Percentiles rank a stretch among this genome's conserved stretches.
Evolutionary conservation across 2,329 filamentous ascomycete species (phyloP).

Genomic region (Phialocephala sp.): DNA sequence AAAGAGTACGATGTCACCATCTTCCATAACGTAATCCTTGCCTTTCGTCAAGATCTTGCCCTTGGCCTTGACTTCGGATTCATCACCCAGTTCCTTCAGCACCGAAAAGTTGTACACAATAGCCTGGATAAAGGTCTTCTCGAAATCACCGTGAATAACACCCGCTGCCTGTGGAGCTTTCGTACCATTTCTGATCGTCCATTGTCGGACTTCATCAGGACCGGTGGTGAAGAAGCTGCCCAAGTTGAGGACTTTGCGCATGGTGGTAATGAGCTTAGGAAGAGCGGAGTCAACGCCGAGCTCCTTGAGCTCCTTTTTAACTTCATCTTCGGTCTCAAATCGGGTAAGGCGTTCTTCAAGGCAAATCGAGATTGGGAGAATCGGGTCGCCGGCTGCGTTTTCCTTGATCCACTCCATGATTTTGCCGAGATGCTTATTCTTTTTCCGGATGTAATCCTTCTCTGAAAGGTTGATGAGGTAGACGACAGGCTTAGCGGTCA

Average conservation of each 20-base stretch:
- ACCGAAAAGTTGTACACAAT: slow-evolving; percentile 88
- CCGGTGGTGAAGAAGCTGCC: slow-evolving; percentile 98
- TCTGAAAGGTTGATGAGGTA: slow-evolving; percentile 97
- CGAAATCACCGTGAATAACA: slow-evolving; percentile 98
- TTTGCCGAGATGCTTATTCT: slow-evolving; percentile 98
- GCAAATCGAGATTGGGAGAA: slow-evolving; percentile 90
- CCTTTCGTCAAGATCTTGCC: slow-evolving; percentile 99
- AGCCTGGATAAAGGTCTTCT: slow-evolving; percentile 99
- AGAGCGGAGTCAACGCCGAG: slow-evolving; percentile 86
- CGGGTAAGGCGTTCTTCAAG: slow-evolving; percentile 91
- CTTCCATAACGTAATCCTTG: slow-evolving; percentile 92
- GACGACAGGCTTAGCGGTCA: slow-evolving; percentile 96
- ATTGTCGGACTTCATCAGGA: slow-evolving; percentile 94
- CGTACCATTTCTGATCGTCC: slow-evolving; percentile 94
- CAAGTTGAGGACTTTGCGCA: slow-evolving; percentile 90
- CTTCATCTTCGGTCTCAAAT: slow-evolving; percentile 79
- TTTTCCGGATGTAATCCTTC: slow-evolving; percentile 96
- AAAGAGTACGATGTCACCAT: slow-evolving; percentile 56
- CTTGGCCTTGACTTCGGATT: slow-evolving; percentile 86
- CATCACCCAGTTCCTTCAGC: slow-evolving; percentile 87
- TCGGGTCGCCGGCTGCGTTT: slow-evolving; percentile 83
- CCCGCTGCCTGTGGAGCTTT: slow-evolving; percentile 98
- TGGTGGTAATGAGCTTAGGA: slow-evolving; percentile 88
- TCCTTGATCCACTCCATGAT: slow-evolving; percentile 96
- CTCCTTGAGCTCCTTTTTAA: slow-evolving; percentile 84